Evolutionary conservation across 2,329 filamentous ascomycete genomes (phyloP), one percentile per base, ranked within the genome.

Genomic region (Aureobasidium musti): DNA sequence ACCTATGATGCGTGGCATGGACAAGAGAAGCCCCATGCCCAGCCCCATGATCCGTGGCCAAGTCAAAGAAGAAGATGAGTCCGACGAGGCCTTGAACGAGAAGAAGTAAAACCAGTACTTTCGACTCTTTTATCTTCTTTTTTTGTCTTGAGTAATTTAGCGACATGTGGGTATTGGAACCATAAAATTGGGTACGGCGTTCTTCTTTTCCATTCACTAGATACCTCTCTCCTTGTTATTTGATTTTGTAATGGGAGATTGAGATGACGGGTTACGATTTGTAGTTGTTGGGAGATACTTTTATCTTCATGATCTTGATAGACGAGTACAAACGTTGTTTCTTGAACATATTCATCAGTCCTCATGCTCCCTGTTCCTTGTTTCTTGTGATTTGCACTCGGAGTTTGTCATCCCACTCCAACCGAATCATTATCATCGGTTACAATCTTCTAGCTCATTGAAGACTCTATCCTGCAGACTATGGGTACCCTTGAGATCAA

Each of bases 1-100:
- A 6, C 65, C 57, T 17, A 53, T 63, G 56, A 53, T 64, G 23
- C 23, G 60, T 3, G 60, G 59, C n/a, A 63, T 50, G 59, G 45
- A 63, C 19, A 50, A 50, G 56, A 45, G 39, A 30, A 41, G n/a
- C 21, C 41, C 54, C 23, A 39, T 53, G 26, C 65, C 65, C 28
- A 67, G 65, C 39, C 65, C 65, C 23, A 63, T 63, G 56, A 67
- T 67, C 21, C 45, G 56, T 17, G 65, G 59, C 41, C 60, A 64
- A 19, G 66, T 63, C 49, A 67, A 52, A 43, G 66, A 67, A 35
- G 64, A 66, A 41, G 64, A 66, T 8, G 64, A 66, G 45, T 28
- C 53, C 6, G 43, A 54, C 21, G 63, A 65, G 35, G 39, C 50
- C n/a, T 26, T 39, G 50, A 59, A 50, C 5, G 64, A 66, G 45